Evolutionary conservation across 2,329 filamentous ascomycete species (phyloP).

Genomic region (Fusarium goolgardi): DNA sequence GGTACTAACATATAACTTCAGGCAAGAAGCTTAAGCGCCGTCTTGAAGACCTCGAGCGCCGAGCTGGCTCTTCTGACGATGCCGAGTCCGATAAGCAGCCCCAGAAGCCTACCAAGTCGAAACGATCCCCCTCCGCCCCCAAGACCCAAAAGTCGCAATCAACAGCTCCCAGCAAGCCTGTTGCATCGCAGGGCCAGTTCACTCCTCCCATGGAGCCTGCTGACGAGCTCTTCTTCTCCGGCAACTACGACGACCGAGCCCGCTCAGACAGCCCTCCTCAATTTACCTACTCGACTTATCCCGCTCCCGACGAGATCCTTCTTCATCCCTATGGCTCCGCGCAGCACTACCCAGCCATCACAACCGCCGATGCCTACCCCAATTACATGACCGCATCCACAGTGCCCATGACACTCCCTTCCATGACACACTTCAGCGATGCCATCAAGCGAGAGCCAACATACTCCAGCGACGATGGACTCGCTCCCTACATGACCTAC

Average conservation of each 20-base stretch:
- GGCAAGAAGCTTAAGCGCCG: conserved; percentile 94
- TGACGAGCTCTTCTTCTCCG: conserved; percentile 75
- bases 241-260: conserved; percentile 71
- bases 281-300: conserved; percentile 74
- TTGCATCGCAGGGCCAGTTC: conserved; percentile 64
- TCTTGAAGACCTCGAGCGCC: conserved; percentile 84
- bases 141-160: conserved; percentile 49
- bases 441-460: conserved; percentile 73
- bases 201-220: conserved; percentile 70
- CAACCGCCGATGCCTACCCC: conserved; percentile 64
- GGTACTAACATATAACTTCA: conserved; percentile 52
- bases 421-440: conserved; percentile 72
- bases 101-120: conserved; percentile 48
- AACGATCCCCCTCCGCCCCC: conserved; percentile 46
- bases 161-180: conserved; percentile 52
- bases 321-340: conserved; percentile 69
- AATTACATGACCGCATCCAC: conserved; percentile 65
- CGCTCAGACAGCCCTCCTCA: conserved; percentile 78
- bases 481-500: conserved; percentile 76
- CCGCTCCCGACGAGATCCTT: conserved; percentile 72
- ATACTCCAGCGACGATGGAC: conserved; percentile 67
- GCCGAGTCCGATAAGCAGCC: conserved; percentile 54
- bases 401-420: conserved; percentile 70
- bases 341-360: conserved; percentile 64
- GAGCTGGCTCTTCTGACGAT: conserved; percentile 69